Evolutionary conservation across 768 basidiomycete species (phyloP).

Genomic region (Pleurotus cornucopiae): DNA sequence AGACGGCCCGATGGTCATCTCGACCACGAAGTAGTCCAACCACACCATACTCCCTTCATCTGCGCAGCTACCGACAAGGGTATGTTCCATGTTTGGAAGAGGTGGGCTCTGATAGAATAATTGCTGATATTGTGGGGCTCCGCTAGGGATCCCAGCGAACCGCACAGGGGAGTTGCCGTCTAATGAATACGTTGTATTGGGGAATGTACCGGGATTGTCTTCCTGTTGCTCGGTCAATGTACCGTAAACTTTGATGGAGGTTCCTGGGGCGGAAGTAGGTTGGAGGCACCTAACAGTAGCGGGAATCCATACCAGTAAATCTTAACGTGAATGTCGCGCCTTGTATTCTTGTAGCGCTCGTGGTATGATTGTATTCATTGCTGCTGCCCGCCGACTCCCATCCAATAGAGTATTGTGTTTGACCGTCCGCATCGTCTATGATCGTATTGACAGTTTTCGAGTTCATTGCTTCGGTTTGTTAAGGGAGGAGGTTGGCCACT

Average conservation of each 20-base stretch:
- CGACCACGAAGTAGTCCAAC: not conserved
- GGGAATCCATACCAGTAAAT: not conserved
- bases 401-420: not conserved
- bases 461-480: no score
- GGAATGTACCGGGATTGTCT: not conserved
- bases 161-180: not conserved
- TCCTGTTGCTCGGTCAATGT: not conserved
- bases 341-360: not conserved
- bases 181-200: not conserved
- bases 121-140: not conserved
- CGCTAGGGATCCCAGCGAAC: not conserved
- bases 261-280: not conserved
- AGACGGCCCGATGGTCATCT: not conserved
- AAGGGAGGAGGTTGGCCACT: no score
- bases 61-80: not conserved
- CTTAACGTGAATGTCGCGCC: not conserved
- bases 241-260: not conserved
- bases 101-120: slow-evolving; percentile 5
- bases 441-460: not conserved
- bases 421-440: not conserved
- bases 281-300: no score
- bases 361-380: not conserved
- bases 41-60: not conserved
- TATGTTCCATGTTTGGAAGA: slow-evolving; percentile 1
- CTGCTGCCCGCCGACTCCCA: not conserved